Base-by-base conservation (phyloP, 75 land plant genomes). In the Pinus albicaulis region DNA sequence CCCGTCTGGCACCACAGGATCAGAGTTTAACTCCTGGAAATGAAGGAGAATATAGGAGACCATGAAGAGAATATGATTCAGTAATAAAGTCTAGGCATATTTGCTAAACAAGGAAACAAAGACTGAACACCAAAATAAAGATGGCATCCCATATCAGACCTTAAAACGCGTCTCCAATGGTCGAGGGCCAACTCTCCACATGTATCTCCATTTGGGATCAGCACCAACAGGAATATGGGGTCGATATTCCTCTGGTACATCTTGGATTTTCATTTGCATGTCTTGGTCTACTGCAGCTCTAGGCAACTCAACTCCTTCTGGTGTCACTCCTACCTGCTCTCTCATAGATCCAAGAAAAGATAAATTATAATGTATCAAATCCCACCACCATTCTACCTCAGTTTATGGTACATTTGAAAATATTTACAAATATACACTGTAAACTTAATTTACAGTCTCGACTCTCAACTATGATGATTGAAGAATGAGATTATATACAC, bases 131-230 rank as follows among this genome's bases (percentile, higher is more conserved):
- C 31, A 31, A 31, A 31, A 31, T 31, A 31, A 31, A 31, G 2
- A 31, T 31, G 31, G 31, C 31, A 31, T 31, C 31, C 1, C 2
- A 0, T 31, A 31, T 31, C 31, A 0, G 15, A 97, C 99, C 98
- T 94, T 73, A 77, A 94, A 97, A 55, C 84, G 80, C 12, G 99
- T 97, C 31, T 86, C 82, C 56, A 78, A 61, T 53, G 99, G 98
- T 13, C 98, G 93, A 53, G 99, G 93, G 7, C 98, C 99, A 24
- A 92, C 84, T 72, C 99, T 90, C 99, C 99, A 97, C 99, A 97
- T 97, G 86, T 94, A 97, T 28, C 99, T 85, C 99, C 99, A 97
- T 86, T 97, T 97, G 25, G 82, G 93, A 79, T 97, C 99, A 69
- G 95, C 86, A 52, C 98, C 98, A 34, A 59, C 65, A 5, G 99